Conservation (phyloP, 352 stramenopile species). For the Globisporangium spinosum region DNA sequence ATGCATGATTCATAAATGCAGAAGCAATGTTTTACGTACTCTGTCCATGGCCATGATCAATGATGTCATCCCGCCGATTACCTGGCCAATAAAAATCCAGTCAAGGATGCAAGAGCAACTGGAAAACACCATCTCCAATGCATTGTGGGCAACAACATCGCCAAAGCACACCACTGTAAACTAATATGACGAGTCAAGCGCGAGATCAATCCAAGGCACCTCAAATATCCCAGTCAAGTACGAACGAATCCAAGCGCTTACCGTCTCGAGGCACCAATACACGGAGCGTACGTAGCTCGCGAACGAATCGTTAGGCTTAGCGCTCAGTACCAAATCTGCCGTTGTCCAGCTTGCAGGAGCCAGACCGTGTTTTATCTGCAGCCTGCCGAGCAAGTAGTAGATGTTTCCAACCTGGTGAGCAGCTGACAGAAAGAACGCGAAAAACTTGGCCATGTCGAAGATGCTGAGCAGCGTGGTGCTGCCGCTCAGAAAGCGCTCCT, state of each 20-base stretch:
- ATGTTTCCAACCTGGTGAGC: neutral
- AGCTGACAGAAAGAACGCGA: neutral
- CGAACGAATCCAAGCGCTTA: neutral
- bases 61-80: neutral
- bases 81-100: neutral
- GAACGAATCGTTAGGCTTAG: neutral
- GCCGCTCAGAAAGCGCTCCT: constrained; percentile 1
- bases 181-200: neutral
- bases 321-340: neutral
- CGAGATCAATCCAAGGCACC: neutral
- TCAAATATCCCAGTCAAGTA: neutral
- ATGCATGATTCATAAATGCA: neutral
- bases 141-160: neutral
- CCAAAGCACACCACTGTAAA: neutral
- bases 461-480: neutral
- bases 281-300: neutral
- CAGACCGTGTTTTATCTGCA: neutral
- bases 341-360: neutral
- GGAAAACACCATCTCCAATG: neutral
- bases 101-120: neutral
- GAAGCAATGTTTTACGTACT: neutral
- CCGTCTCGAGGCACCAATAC: neutral
- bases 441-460: neutral
- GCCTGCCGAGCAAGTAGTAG: neutral
- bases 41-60: neutral